A percentile compares a stretch with the other conserved stretches of the same genome.
Conservation (phyloP, 352 stramenopile genomes). For the Phytophthora ohioensis region DNA sequence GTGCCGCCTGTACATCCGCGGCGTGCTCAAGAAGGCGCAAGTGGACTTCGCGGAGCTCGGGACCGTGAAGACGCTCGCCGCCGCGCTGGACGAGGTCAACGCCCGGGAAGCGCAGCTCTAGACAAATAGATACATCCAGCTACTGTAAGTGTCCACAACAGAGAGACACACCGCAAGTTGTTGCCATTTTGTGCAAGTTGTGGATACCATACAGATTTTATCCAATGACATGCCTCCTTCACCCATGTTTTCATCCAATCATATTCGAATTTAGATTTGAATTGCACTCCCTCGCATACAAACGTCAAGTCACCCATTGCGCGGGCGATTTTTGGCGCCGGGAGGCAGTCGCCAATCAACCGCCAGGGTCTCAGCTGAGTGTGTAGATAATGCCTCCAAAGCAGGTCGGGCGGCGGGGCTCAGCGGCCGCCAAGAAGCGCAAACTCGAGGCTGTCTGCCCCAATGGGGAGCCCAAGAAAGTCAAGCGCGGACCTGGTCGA, state of each 20-base stretch:
- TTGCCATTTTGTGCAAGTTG: background rate
- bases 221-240: slow-evolving; percentile 7
- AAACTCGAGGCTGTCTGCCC: slow-evolving; percentile 21
- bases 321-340: slow-evolving; percentile 41
- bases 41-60: slow-evolving; percentile 69
- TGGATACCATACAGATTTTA: slow-evolving; percentile 12
- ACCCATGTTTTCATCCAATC: slow-evolving; percentile 23
- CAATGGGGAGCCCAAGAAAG: slow-evolving; percentile 13
- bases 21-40: slow-evolving; percentile 82
- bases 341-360: slow-evolving; percentile 43
- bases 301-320: slow-evolving; percentile 27
- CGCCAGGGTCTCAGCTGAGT: slow-evolving; percentile 20
- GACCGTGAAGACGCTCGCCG: slow-evolving; percentile 53
- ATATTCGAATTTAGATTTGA: slow-evolving; percentile 12
- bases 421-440: slow-evolving; percentile 32
- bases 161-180: background rate
- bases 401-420: slow-evolving; percentile 11
- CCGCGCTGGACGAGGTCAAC: slow-evolving; percentile 65
- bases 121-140: slow-evolving; percentile 6
- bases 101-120: slow-evolving; percentile 61
- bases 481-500: slow-evolving; percentile 20
- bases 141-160: slow-evolving; percentile 1
- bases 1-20: slow-evolving; percentile 78
- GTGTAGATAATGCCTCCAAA: slow-evolving; percentile 25
- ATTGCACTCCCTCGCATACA: slow-evolving; percentile 23